Percentiles rank a stretch among this genome's conserved stretches.
Conservation (phyloP, 192 early-diverging fungal species). For the Coemansia sp. region DNA sequence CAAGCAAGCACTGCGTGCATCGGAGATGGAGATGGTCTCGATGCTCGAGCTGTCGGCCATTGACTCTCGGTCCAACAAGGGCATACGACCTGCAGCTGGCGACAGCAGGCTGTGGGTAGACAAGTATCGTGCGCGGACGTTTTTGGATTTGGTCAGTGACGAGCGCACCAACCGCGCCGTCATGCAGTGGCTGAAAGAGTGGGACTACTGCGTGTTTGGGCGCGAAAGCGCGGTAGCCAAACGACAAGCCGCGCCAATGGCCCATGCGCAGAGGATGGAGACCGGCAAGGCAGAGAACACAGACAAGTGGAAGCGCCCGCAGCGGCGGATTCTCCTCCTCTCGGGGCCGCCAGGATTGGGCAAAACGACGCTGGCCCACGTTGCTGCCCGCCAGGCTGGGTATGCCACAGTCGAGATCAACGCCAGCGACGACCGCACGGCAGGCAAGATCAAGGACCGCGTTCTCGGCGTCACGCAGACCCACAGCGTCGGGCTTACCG, state of each 20-base stretch:
- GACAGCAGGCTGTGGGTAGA: conserved; percentile 75
- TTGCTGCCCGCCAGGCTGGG: conserved; percentile 83
- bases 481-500: conserved; percentile 59
- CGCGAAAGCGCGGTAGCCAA: conserved; percentile 16
- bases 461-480: conserved; percentile 75
- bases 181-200: conserved; percentile 91
- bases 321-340: conserved; percentile 62
- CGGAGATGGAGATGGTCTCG: conserved; percentile 6
- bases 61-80: neutral
- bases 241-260: neutral
- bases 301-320: conserved; percentile 47
- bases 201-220: conserved; percentile 95
- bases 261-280: conserved; percentile 1
- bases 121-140: conserved; percentile 79
- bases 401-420: conserved; percentile 94
- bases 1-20: neutral
- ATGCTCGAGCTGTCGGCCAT: neutral
- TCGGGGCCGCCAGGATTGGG: conserved; percentile 92
- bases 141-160: conserved; percentile 86
- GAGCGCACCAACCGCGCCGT: conserved; percentile 88
- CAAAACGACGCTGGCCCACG: conserved; percentile 96
- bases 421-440: conserved; percentile 96
- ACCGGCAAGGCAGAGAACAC: neutral
- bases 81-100: conserved; percentile 8
- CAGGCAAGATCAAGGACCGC: conserved; percentile 65